phyloP scores from a whole-genome alignment of 2,329 filamentous ascomycete genomes.

The Calonectria honghensis region DNA sequence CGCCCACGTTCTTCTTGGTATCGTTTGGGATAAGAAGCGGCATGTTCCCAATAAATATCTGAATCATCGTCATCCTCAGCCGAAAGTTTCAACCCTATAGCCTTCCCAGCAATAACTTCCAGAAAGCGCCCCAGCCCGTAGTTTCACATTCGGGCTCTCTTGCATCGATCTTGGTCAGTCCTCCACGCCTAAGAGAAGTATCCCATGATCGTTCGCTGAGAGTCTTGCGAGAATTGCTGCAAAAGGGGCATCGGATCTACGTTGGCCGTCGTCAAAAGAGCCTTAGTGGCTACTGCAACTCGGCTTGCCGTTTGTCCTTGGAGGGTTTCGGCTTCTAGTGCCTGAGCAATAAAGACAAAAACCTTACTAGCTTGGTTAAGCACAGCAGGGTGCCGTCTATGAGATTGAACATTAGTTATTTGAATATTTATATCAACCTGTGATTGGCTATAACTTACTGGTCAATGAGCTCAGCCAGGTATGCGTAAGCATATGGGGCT shows the following conservation, averaged over 20 bases:
- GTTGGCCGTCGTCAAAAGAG: conserved; percentile 82
- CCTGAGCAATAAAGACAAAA: conserved; percentile 90
- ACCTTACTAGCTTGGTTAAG: conserved; percentile 85
- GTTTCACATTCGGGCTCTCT: conserved; percentile 28
- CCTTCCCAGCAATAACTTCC: conserved; percentile 43
- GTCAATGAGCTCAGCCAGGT: conserved; percentile 92
- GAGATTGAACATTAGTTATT: conserved; percentile 53
- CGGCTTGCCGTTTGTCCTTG: conserved; percentile 87
- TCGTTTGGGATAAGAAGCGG: conserved; percentile 50
- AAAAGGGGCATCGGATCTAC: conserved; percentile 86
- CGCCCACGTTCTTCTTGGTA: conserved; percentile 48
- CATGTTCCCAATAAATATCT: conserved; percentile 47
- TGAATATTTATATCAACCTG: neutral
- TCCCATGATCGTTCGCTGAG: conserved; percentile 85
- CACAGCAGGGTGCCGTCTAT: conserved; percentile 89
- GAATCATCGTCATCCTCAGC: conserved; percentile 46
- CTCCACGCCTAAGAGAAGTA: conserved; percentile 79
- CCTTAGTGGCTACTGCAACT: conserved; percentile 86
- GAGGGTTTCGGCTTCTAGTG: conserved; percentile 92
- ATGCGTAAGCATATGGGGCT: conserved; percentile 95
- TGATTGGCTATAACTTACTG: conserved; percentile 79
- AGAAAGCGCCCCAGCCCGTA: conserved; percentile 22
- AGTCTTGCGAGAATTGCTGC: conserved; percentile 84
- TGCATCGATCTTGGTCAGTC: conserved; percentile 31
- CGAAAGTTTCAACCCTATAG: conserved; percentile 37